Evolutionary conservation across 768 basidiomycete genomes (phyloP), one percentile per base, ranked within the genome.

Genomic region (Coprinellus micaceus): DNA sequence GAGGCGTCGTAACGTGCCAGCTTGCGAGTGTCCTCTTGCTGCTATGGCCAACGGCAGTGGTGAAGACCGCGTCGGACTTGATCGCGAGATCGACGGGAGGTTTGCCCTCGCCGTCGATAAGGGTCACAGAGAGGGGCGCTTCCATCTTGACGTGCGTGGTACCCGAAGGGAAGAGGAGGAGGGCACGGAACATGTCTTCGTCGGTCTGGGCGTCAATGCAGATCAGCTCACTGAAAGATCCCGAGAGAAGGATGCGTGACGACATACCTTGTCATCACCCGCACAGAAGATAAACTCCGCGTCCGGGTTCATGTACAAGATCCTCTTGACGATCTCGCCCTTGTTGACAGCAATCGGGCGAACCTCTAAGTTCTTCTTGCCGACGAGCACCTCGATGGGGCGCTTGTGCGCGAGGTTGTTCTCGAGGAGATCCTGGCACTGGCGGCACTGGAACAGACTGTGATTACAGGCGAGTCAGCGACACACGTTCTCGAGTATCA

Each of bases 331-430:
- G 65, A 98, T 98, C 77, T 98, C 96, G 52, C 96, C 96, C 81
- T 99, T 98, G 82, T 97, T 98, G 58, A 98, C 85, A 1, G 94
- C 94, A 29, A 95, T 80, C 3, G 94, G 96, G 58, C 96, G 85
- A 21, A 98, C 95, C 75, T 99, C 96, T 43, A 99, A 78, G 70
- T 98, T 98, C 85, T 98, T 98, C 80, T 99, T 99, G 19, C 96
- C 96, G 28, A 96, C 89, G 50, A 97, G 84, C 4, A 97, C 94
- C 74, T 99, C 96, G 58, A 99, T 98, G 6, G 96, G 94, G 47
- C 95, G 81, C 69, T 95, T 91, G 61, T 92, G 86, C 41, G 88
- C 91, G 60, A 99, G 69, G 67, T 93, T 96, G 71, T 93, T 95
- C 79, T 98, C 95, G 49, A 98, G 76, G 62, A 98, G 73, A 69